Evolutionary conservation across 108 stramenopile species (phyloP), one percentile per base, ranked within the genome.

Genomic region (Cyclotella cryptica): DNA sequence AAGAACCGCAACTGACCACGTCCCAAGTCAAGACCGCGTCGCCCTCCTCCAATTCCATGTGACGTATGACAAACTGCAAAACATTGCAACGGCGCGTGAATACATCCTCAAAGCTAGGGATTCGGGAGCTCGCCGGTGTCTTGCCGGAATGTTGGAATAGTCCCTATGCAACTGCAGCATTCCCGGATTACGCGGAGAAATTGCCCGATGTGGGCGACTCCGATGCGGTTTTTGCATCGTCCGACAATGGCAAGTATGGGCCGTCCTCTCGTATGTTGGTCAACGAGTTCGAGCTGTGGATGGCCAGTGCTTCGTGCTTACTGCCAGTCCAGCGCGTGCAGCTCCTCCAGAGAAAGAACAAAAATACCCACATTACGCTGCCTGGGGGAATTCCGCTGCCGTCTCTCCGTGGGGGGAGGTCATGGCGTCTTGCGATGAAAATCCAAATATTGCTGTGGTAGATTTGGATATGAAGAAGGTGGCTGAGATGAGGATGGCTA

Each of bases 61-160:
- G 17, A 89, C 91, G 14, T 39, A 45, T 41, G 85, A 97, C 84
- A 98, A 98, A 75, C 74, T 73, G 11, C 63, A 61, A 29, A 99
- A 99, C 73, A 84, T 97, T 15, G 47, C 77, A 47, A 87, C 89
- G 9, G 94, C 94, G 0, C 64, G 58, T 26, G 69, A 71, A 5
- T 96, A 86, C 59, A 66, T 99, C 46, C 12, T 62, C 18, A 41
- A 84, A 18, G 97, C 97, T 29, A 75, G 77, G 6, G 74, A 79
- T 17, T 71, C 80, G 17, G 97, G 96, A 14, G 97, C 97, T 2
- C 57, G 86, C 39, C 61, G 98, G 21, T 92, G 89, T 96, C 27
- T 79, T 99, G 10, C 98, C 99, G 0, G 98, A 99, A 80, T 93
- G 98, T 71, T 99, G 97, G 97, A 99, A 99, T 75, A 81, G 89